Conservation (phyloP, 208 protist genomes). For the Herpetomonas samuelpessoai region DNA sequence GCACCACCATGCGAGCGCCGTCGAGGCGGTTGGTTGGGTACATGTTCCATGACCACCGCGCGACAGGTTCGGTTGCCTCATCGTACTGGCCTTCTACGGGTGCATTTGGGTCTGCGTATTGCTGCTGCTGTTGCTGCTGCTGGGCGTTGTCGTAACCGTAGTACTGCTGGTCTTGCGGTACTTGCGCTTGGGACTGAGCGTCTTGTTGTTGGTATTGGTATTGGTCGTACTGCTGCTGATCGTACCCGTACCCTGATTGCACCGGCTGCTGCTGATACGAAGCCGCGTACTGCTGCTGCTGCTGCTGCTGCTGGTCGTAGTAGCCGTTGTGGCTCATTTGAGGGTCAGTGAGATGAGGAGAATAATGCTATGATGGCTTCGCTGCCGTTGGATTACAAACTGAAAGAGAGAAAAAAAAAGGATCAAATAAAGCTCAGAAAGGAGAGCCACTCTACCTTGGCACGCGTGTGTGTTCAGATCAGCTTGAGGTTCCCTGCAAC, state of each 20-base stretch:
- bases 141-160: constrained; percentile 1
- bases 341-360: not conserved
- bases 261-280: constrained; percentile 12
- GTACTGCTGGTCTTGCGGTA: constrained; percentile 1
- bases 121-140: constrained; percentile 26
- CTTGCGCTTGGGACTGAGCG: constrained; percentile 16
- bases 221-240: constrained; percentile 17
- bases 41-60: constrained; percentile 95
- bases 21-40: constrained; percentile 96
- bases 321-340: constrained; percentile 15
- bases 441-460: no score
- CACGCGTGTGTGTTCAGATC: no score
- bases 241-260: constrained; percentile 8
- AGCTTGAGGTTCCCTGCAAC: no score
- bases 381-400: no score
- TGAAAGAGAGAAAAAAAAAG: no score
- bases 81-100: constrained; percentile 2
- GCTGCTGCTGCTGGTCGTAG: constrained; percentile 26
- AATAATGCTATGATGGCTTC: constrained; percentile 1
- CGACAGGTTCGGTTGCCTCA: constrained; percentile 13
- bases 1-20: constrained; percentile 93
- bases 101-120: constrained; percentile 1
- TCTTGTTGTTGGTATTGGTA: constrained; percentile 21
- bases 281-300: constrained; percentile 9
- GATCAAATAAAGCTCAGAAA: no score